These are phyloP conservation scores for Oryza rufipogon DNA, from an alignment of 176 grass and related monocot species.

Conservation along the genomic window DNA sequence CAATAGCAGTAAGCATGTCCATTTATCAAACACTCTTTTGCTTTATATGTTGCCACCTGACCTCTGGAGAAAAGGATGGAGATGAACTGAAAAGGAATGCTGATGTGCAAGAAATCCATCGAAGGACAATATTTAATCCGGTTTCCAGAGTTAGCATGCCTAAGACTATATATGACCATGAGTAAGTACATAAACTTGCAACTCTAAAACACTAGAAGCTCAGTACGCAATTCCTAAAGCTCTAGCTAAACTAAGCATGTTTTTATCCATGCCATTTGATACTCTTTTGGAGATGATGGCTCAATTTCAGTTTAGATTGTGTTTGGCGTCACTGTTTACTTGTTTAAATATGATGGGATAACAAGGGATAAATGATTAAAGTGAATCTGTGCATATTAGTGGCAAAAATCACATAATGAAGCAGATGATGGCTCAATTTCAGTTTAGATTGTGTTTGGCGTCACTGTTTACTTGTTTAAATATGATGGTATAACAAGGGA, in stretches of 20 bases:
- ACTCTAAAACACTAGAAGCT: constrained; percentile 6
- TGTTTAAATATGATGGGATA: constrained; percentile 1
- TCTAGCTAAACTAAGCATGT: background rate
- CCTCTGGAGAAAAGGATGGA: constrained; percentile 85
- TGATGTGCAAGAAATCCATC: constrained; percentile 95
- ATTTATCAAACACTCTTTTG: constrained; percentile 92
- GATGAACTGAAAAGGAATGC: constrained; percentile 87
- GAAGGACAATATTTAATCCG: constrained; percentile 79
- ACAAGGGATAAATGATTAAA: background rate
- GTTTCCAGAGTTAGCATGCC: constrained; percentile 58
- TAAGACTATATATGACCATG: constrained; percentile 86
- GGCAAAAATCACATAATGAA: too few relatives aligned
- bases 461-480: too few relatives aligned
- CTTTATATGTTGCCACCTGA: constrained; percentile 94
- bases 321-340: background rate
- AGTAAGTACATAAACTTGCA: constrained; percentile 53
- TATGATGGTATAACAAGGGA: too few relatives aligned
- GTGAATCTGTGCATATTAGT: too few relatives aligned
- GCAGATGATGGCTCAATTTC: too few relatives aligned
- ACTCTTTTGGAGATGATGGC: background rate
- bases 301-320: background rate
- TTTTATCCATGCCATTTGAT: background rate
- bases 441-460: too few relatives aligned
- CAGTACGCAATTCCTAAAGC: background rate
- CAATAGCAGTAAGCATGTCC: constrained; percentile 99